Evolutionary conservation across 441 rosid genomes (phyloP).

Genomic region (Pelargonium cotyledonis): DNA sequence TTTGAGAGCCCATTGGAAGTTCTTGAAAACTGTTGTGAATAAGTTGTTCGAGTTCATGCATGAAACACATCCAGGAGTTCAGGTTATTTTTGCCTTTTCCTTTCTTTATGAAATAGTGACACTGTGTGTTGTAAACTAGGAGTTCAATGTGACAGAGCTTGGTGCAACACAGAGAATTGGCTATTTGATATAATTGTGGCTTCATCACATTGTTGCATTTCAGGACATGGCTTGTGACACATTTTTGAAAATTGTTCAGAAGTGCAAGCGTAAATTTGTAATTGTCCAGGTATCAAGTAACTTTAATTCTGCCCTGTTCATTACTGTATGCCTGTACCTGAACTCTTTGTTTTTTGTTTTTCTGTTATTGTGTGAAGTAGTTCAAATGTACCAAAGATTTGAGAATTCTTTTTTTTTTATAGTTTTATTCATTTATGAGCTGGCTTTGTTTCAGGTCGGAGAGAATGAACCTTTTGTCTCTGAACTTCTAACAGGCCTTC

Average conservation of each 20-base stretch:
- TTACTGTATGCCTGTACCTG: not conserved
- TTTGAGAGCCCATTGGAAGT: slow-evolving; percentile 99
- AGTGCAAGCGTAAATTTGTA: slow-evolving; percentile 98
- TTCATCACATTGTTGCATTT: slow-evolving; percentile 7
- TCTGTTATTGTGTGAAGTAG: no score
- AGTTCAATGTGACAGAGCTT: not conserved
- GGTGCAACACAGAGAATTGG: not conserved
- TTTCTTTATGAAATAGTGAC: not conserved
- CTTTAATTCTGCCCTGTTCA: not conserved
- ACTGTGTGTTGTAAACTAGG: not conserved
- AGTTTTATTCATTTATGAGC: slow-evolving; percentile 4
- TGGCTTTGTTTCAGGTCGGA: slow-evolving; percentile 67
- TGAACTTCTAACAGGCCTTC: slow-evolving; percentile 90
- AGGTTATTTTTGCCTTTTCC: slow-evolving; percentile 41
- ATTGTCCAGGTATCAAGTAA: slow-evolving; percentile 63
- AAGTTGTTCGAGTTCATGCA: slow-evolving; percentile 99
- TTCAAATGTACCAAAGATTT: not conserved
- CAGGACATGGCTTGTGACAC: slow-evolving; percentile 99
- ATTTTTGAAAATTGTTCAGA: slow-evolving; percentile 97
- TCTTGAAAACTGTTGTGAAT: slow-evolving; percentile 96
- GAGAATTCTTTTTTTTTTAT: not conserved
- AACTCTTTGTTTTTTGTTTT: not conserved
- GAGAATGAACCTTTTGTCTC: slow-evolving; percentile 97
- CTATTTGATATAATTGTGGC: not conserved
- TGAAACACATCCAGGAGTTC: slow-evolving; percentile 99